Evolutionary conservation across 345 rosid species (phyloP), one percentile per base, ranked within the genome.

Genomic region (Brassica juncea): DNA sequence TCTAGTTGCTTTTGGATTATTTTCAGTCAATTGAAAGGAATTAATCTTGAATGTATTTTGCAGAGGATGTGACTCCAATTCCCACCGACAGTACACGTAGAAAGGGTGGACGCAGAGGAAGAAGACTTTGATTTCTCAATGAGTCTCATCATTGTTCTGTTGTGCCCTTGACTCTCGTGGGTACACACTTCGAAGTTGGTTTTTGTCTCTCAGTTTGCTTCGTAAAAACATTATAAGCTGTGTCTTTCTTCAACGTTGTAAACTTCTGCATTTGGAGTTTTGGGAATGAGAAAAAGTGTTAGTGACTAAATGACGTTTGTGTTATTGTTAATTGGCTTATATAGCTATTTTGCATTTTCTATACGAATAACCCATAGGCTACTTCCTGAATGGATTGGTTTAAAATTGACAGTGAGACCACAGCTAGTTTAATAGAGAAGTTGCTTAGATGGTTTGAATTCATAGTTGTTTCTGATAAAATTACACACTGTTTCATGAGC

Each of bases 11-110:
- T 19, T 23, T 11, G 32, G 8, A 31, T 14, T 44, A 15, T 14
- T 62, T 62, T 28, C 5, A n/a, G 57, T 55, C 25, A 8, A 7
- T n/a, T 52, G 5, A 70, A 11, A 55, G 2, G 2, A 16, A 39
- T 19, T 19, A 19, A 19, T 27, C 21, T 77, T 66, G 15, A 74
- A 74, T 74, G 62, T n/a, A 6, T 23, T 52, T 63, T 77, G 12
- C 90, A 93, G 97, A 91, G 97, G 97, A 91, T 72, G 97, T 89
- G 81, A 91, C 97, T 4, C 94, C 94, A 1, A 86, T 89, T 80
- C 94, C 94, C 0, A 89, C 94, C 0, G 92, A 91, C 85, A 90
- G 95, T 79, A 92, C 97, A 44, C 91, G 97, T 14, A 80, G 95
- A 80, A 92, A 92, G 92, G 87, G 97, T 76, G 97, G 97, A 61